phyloP scores from a whole-genome alignment of 2,329 filamentous ascomycete species.

The Fusarium tupiense region DNA sequence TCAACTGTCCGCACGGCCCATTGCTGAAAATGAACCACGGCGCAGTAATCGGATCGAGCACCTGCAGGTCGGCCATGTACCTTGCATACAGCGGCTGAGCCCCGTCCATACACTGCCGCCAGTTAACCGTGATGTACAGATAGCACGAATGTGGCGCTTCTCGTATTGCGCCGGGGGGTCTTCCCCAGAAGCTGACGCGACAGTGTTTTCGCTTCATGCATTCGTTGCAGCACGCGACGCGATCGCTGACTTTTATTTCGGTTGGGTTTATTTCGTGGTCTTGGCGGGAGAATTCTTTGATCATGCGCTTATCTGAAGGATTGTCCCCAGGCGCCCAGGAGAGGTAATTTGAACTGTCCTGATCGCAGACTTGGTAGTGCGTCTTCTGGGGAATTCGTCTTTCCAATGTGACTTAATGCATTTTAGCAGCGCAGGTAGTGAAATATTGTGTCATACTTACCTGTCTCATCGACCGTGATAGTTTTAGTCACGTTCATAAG shows the following conservation, averaged over 20 bases:
- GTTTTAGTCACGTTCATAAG: neutral
- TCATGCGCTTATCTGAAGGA: neutral
- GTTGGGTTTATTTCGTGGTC: neutral
- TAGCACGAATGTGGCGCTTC: neutral
- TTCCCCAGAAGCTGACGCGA: neutral
- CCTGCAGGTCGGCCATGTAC: neutral
- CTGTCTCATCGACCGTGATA: rapidly evolving
- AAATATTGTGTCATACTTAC: rapidly evolving
- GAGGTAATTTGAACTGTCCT: neutral
- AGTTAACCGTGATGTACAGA: neutral
- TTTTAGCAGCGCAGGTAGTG: rapidly evolving
- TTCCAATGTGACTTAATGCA: rapidly evolving
- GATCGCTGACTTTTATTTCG: neutral
- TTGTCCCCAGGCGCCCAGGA: rapidly evolving
- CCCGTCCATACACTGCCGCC: neutral
- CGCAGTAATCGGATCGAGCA: neutral
- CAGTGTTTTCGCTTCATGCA: neutral
- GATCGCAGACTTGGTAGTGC: neutral
- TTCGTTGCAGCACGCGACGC: neutral
- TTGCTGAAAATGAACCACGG: neutral
- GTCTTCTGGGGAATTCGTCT: neutral
- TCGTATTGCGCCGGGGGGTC: neutral
- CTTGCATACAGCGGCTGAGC: neutral
- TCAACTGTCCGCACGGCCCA: neutral
- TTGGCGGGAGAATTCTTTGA: neutral